Base-by-base conservation (phyloP, 345 rosid species). In the Eucalyptus pumila region DNA sequence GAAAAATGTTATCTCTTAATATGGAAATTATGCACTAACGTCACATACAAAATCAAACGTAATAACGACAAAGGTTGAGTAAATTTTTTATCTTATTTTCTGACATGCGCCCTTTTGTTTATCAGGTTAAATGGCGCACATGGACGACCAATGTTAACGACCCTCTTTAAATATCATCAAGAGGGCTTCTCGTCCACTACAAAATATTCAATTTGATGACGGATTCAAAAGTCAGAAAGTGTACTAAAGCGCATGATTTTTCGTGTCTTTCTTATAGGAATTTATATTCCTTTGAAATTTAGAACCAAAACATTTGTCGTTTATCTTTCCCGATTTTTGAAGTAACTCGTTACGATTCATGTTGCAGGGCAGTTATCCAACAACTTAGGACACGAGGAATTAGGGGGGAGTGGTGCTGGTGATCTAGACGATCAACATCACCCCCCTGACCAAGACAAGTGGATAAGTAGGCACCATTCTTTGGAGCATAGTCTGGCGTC, bases 401-500 rank as follows among this genome's bases (percentile, higher is more conserved):
- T 6, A 5, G 69, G 69, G 15, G 51, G 58, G 85, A 34, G 52
- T 34, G 85, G 49, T 58, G 80, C 86, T 44, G 52, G 80, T 12
- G 76, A 47, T 87, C 48, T 48, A 65, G 37, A 16, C 30, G 45
- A 58, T 58, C 80, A 30, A 60, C 65, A 87, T 87, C 88, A 47
- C 3, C 47, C 60, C 37, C 65, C 9, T 54, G 52, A 67, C 47
- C 5, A 76, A 19, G 89, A 72, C 87, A 86, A 86, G 76, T 87
- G 90, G 90, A 50, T 89, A 91, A 86, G 30, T 11, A 23, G 47
- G 85, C 85, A 40, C 85, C 85, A 40, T 11, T 7, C 44, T 86
- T 88, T 30, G 85, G 67, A 34, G 65, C 90, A 44, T 27, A 2
- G 47, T 65, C 27, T 89, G 90, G 90, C 86, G 90, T 92, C 91